These are phyloP conservation scores for Acanthamoeba quina DNA, from an alignment of 208 protist genomes.

Conservation along the genomic window DNA sequence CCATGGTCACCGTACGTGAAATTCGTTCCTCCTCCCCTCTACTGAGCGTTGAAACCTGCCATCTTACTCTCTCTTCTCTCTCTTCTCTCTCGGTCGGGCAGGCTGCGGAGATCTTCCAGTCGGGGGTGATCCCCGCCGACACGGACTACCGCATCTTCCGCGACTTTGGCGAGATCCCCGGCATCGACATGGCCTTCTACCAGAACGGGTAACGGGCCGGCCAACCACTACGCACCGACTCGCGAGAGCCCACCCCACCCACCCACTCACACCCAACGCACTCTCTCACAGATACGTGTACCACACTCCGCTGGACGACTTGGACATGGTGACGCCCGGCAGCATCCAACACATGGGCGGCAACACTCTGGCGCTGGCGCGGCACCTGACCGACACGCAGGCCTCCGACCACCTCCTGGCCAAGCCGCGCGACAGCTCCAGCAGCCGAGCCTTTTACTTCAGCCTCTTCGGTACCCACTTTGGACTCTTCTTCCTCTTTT, in stretches of 20 bases:
- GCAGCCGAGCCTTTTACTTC: constrained; percentile 22
- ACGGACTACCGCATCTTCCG: constrained; percentile 82
- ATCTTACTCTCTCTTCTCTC: too few relatives aligned
- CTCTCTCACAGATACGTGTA: constrained; percentile 71
- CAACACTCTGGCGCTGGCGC: constrained; percentile 68
- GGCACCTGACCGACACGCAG: neutral
- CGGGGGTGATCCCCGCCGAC: constrained; percentile 77
- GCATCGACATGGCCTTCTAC: constrained; percentile 78
- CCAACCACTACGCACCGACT: neutral
- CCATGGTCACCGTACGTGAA: constrained; percentile 47
- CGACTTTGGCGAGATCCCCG: constrained; percentile 79
- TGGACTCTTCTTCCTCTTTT: too few relatives aligned
- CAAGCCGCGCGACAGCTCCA: neutral
- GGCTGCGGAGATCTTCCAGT: constrained; percentile 77
- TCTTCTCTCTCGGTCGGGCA: neutral
- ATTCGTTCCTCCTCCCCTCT: neutral
- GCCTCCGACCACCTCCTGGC: neutral
- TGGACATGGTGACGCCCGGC: constrained; percentile 42
- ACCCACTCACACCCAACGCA: neutral
- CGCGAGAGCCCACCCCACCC: neutral
- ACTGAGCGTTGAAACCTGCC: too few relatives aligned
- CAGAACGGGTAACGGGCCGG: constrained; percentile 60
- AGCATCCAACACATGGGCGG: constrained; percentile 78
- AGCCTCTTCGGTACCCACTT: neutral
- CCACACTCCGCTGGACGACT: constrained; percentile 76